Base-by-base conservation (phyloP, 1,139 yeast genomes). In the Lodderomyces metapsilosis region DNA sequence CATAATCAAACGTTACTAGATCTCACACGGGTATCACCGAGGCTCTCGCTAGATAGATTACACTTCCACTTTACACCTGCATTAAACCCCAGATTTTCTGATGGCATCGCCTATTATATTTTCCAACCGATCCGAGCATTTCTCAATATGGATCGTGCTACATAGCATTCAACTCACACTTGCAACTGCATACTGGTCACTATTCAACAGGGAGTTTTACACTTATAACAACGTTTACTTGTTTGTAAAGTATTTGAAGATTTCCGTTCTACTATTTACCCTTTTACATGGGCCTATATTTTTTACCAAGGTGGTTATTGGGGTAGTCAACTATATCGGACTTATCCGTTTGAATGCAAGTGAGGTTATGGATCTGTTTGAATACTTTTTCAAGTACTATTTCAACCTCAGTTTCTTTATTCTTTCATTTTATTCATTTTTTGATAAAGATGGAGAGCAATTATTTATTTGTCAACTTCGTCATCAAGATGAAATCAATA, bases 111-210 rank as follows among this genome's bases (percentile, higher is more conserved):
- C 62, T 13, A 56, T 58, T 13, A 54, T 57, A 36, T 43, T 58
- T 27, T 57, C 62, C 5, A 52, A 52, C 13, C 54, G 59, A 9
- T 52, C 58, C 1, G 51, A 51, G 15, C 45, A 55, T 16, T 76
- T 78, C 50, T 68, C 82, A 1, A 36, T 66, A 1, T 47, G 68
- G 45, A 70, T 81, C 0, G 65, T 79, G 15, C 46, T 74, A 11
- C 62, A 83, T n/a, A 84, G 85, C 0, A 49, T 74, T 22, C 83
- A 79, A 55, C 59, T 80, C 39, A 76, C 80, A 0, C 40, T 74
- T 5, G 57, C 76, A 6, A 81, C 83, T 3, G 66, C 68, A 2
- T 74, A 69, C 47, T 53, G 82, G 28, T 72, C 78, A 1, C 55
- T 76, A 21, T 71, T 68, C 49, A 76, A 77, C 51, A 77, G 77